These are phyloP conservation scores for Alternaria rosae DNA, from an alignment of 2,329 filamentous ascomycete species.

Conservation along the genomic window DNA sequence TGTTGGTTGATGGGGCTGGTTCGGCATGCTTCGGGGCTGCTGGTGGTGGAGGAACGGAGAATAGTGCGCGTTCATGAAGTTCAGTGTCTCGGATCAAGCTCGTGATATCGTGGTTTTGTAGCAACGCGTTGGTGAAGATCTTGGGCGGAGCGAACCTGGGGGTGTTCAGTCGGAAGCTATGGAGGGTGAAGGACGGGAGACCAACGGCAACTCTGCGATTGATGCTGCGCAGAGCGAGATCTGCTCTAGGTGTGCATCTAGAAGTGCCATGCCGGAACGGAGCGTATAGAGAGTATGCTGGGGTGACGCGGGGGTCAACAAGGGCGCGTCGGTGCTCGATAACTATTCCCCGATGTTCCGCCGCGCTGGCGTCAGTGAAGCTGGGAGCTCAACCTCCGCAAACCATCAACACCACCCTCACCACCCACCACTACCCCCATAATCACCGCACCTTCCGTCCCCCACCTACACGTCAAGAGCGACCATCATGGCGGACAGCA, in stretches of 20 bases:
- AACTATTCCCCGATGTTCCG: slow-evolving; percentile 23
- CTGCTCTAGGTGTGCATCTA: slow-evolving; percentile 59
- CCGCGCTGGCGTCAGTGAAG: slow-evolving; percentile 22
- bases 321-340: slow-evolving; percentile 18
- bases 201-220: slow-evolving; percentile 57
- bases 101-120: slow-evolving; percentile 90
- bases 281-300: not conserved
- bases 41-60: slow-evolving; percentile 81
- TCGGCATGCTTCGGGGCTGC: slow-evolving; percentile 55
- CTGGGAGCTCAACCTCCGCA: slow-evolving; percentile 28
- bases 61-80: slow-evolving; percentile 90
- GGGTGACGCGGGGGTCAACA: slow-evolving; percentile 27
- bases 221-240: slow-evolving; percentile 58
- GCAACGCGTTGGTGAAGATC: slow-evolving; percentile 92
- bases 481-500: slow-evolving; percentile 57
- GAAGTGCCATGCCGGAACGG: slow-evolving; percentile 49
- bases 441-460: slow-evolving; percentile 25
- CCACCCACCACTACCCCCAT: slow-evolving; percentile 13
- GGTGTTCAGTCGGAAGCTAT: slow-evolving; percentile 23
- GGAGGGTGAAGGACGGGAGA: not conserved
- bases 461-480: slow-evolving; percentile 17
- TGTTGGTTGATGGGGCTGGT: slow-evolving; percentile 50
- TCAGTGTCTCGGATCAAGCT: slow-evolving; percentile 94
- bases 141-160: slow-evolving; percentile 86
- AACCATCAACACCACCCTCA: slow-evolving; percentile 28